Evolutionary conservation across 352 stramenopile species (phyloP).

Genomic region (Phytophthora europaea): DNA sequence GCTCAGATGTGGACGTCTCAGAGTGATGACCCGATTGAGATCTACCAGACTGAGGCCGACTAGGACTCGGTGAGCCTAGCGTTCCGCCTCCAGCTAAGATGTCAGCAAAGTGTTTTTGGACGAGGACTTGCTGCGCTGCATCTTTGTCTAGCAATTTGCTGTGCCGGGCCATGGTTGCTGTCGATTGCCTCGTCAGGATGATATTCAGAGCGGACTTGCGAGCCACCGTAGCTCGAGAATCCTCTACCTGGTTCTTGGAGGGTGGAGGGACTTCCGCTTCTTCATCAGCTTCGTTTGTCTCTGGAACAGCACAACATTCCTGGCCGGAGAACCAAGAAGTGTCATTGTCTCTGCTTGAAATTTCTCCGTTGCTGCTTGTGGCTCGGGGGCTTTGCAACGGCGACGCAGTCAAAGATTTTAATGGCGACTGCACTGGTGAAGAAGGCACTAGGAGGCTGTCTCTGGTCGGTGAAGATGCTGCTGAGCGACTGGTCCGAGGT

Average conservation of each 20-base stretch:
- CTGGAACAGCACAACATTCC: background rate
- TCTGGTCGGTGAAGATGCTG: slow-evolving; percentile 9
- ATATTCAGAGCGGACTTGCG: slow-evolving; percentile 61
- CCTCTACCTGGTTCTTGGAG: slow-evolving; percentile 25
- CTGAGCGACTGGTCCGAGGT: slow-evolving; percentile 3
- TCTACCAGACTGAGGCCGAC: slow-evolving; percentile 11
- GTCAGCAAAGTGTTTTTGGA: slow-evolving; percentile 60
- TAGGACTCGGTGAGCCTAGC: background rate
- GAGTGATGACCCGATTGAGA: slow-evolving; percentile 4
- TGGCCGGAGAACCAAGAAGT: background rate
- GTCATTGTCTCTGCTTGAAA: slow-evolving; percentile 3
- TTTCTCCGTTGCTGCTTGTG: background rate
- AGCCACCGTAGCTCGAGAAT: slow-evolving; percentile 31
- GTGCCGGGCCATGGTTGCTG: slow-evolving; percentile 32
- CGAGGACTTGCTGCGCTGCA: slow-evolving; percentile 49
- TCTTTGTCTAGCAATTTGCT: slow-evolving; percentile 50
- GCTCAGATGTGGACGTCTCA: background rate
- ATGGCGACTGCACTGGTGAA: slow-evolving; percentile 11
- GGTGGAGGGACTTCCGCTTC: background rate
- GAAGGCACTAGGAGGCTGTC: slow-evolving; percentile 23
- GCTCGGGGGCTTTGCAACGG: background rate
- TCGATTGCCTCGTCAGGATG: slow-evolving; percentile 41
- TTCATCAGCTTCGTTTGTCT: slow-evolving; percentile 13
- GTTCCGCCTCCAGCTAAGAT: background rate
- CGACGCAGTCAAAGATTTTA: slow-evolving; percentile 6